These are phyloP conservation scores for Marasmius fiardii DNA, from an alignment of 1,284 basidiomycete genomes.

Conservation along the genomic window DNA sequence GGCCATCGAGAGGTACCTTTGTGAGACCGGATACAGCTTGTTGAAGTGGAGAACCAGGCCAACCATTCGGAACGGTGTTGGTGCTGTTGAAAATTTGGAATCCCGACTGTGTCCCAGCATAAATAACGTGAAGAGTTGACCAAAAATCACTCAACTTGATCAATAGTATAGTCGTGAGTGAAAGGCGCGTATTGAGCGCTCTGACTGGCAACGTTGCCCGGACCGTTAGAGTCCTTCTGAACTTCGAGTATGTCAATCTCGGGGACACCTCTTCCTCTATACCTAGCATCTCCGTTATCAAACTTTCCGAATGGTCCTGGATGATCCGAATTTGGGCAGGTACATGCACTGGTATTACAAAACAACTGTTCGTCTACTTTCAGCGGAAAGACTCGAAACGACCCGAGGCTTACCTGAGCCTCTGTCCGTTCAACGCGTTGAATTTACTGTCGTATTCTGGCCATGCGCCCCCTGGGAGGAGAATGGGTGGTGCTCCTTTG, in stretches of 20 bases:
- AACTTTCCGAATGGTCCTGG: slow-evolving; percentile 37
- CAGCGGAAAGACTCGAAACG: slow-evolving; percentile 28
- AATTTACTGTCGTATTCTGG: slow-evolving; percentile 44
- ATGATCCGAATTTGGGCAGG: slow-evolving; percentile 41
- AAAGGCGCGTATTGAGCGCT: slow-evolving; percentile 68
- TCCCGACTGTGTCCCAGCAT: slow-evolving; percentile 30
- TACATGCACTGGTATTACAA: slow-evolving; percentile 37
- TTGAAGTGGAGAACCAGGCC: slow-evolving; percentile 47
- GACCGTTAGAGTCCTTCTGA: slow-evolving; percentile 49
- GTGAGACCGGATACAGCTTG: slow-evolving; percentile 56
- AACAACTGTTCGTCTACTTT: slow-evolving; percentile 29
- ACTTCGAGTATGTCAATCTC: slow-evolving; percentile 86
- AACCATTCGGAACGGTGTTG: slow-evolving; percentile 55
- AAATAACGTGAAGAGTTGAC: neutral
- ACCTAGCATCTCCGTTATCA: slow-evolving; percentile 27
- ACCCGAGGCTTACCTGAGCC: slow-evolving; percentile 59
- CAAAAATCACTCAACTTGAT: slow-evolving; percentile 30
- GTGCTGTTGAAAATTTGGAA: slow-evolving; percentile 50
- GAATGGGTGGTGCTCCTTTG: slow-evolving; percentile 48
- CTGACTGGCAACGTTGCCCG: slow-evolving; percentile 58
- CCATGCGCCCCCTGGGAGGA: slow-evolving; percentile 43
- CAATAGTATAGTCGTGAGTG: slow-evolving; percentile 48
- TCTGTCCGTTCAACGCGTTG: slow-evolving; percentile 69
- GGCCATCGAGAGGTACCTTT: slow-evolving; percentile 48
- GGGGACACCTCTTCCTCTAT: slow-evolving; percentile 68